These are phyloP conservation scores for Epichloe uncinata DNA, from an alignment of 2,329 filamentous ascomycete genomes.

Conservation along the genomic window DNA sequence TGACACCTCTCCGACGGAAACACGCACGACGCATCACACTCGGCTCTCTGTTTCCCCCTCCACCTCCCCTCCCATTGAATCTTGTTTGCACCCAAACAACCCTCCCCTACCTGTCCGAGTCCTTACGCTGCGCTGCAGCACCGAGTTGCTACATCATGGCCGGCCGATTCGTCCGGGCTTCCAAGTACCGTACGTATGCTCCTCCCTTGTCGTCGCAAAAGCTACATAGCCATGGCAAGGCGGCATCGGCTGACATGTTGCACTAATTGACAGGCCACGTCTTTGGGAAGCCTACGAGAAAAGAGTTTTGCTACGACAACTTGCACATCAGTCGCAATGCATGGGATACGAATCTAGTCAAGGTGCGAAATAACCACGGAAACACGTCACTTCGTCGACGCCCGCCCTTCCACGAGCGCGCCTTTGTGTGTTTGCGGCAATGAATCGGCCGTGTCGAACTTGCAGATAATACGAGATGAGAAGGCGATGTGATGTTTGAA, in stretches of 20 bases:
- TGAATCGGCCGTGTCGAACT: neutral
- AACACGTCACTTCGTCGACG: neutral
- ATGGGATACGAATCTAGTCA: conserved; percentile 97
- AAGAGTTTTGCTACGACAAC: conserved; percentile 98
- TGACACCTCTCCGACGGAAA: neutral
- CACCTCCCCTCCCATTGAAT: conserved; percentile 7
- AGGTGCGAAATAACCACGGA: conserved; percentile 44
- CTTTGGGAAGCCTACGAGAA: conserved; percentile 89
- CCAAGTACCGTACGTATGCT: conserved; percentile 47
- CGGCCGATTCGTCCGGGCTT: conserved; percentile 53
- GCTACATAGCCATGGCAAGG: neutral
- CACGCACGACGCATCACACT: conserved; percentile 2
- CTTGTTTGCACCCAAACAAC: neutral
- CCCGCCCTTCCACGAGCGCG: too few relatives aligned
- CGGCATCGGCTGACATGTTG: neutral
- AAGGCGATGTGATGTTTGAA: neutral
- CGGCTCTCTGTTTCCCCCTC: conserved; percentile 1
- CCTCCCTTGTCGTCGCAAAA: neutral
- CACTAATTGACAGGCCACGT: conserved; percentile 61
- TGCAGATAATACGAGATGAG: neutral
- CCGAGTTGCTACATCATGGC: conserved; percentile 31
- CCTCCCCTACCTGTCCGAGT: neutral
- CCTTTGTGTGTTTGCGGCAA: neutral
- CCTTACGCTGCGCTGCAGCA: conserved; percentile 6
- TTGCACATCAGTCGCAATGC: conserved; percentile 94